phyloP scores from a whole-genome alignment of 2,329 filamentous ascomycete species.

The Raffaelea arxii region DNA sequence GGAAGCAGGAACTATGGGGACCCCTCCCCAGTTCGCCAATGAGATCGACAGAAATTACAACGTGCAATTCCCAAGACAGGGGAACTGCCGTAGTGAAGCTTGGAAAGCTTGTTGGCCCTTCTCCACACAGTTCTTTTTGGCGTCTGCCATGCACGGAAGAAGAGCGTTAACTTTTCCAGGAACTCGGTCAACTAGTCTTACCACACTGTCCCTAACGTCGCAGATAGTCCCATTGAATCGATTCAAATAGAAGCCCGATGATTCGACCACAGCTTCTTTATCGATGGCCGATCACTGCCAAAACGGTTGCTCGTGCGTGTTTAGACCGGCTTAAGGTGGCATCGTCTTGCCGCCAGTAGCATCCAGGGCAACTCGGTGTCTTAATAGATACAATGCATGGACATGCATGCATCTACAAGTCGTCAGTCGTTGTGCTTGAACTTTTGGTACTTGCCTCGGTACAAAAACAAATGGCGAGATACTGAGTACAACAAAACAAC shows the following conservation, averaged over 20 bases:
- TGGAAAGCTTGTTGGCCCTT: not conserved
- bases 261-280: not conserved
- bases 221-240: too few relatives aligned
- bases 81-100: not conserved
- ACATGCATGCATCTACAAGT: too few relatives aligned
- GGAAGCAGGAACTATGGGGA: not conserved
- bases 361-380: too few relatives aligned
- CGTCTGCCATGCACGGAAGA: not conserved
- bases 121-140: not conserved
- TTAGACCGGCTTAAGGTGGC: too few relatives aligned
- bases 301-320: too few relatives aligned
- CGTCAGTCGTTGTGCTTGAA: too few relatives aligned
- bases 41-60: constrained; percentile 3
- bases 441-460: too few relatives aligned
- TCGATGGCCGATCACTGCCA: not conserved
- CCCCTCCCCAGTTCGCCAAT: constrained; percentile 1
- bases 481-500: too few relatives aligned
- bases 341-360: too few relatives aligned
- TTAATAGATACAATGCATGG: too few relatives aligned
- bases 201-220: not conserved
- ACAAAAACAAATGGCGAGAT: too few relatives aligned
- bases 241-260: not conserved
- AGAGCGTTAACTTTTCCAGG: not conserved
- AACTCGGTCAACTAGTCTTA: not conserved
- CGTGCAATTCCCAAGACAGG: constrained; percentile 1